Evolutionary conservation across 306 rosid genomes (phyloP), one percentile per base, ranked within the genome.

Genomic region (Benincasa hispida): DNA sequence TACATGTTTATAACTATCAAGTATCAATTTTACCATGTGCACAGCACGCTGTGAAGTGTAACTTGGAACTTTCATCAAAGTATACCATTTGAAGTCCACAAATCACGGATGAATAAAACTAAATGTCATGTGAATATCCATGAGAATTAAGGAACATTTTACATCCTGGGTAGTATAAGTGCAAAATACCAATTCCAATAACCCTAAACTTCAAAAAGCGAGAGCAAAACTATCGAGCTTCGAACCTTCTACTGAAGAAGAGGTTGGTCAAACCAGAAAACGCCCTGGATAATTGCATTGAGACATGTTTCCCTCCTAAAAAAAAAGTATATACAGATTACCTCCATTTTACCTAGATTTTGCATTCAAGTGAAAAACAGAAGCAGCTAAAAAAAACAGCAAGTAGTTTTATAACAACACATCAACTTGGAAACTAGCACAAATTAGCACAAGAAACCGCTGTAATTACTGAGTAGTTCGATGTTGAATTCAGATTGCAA

Each of bases 171-270:
- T 18, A 17, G 47, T 34, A 19, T 35, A 35, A 63, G 45, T 63
- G 48, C 10, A 63, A 35, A 8, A 18, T 35, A 17, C 19, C 51
- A 13, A 67, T 21, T 67, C 74, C 10, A 41, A 39, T 45, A 67
- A 67, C 6, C 32, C 54, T n/a, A 67, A 22, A 22, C 5, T n/a
- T 39, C 30, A 41, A 39, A 2, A 21, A 21, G 24, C 30, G 30
- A 62, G 45, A 63, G 70, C 25, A 34, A 12, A 65, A 35, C 27
- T 35, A 18, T 35, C 19, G 54, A 45, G 53, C 19, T 22, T 17
- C 22, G n/a, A 81, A 91, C 98, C 98, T 91, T 85, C 87, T 86
- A 70, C 90, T 91, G 76, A 90, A 93, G 25, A 91, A 82, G 73
- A 91, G 84, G 81, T 88, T 85, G 60, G 91, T 87, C 75, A 93